Base-by-base conservation (phyloP, 2,329 filamentous ascomycete species). In the Fusarium longipes region DNA sequence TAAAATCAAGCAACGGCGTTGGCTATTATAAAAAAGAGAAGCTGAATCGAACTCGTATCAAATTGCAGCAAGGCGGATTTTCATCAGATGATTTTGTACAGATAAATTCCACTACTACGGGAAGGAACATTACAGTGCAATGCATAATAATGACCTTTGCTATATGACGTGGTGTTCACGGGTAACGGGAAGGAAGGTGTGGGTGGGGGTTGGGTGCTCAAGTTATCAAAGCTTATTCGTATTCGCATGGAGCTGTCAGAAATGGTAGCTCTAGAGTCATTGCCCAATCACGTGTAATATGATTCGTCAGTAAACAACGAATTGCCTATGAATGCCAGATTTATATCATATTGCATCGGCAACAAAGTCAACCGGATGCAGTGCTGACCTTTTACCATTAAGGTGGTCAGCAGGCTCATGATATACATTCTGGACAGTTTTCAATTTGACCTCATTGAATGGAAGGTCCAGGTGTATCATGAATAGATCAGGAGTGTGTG, bases 171-270 rank as follows among this genome's bases (percentile, higher is more conserved):
- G 22, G 45, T 38, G 45, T 61, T 66, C 51, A 45, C 18, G 22
- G 12, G 22, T 17, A 42, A 45, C 5, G 20, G 38, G 15, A 43
- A 10, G 47, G 38, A 67, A 48, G 38, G 44, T 64, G 64, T 65
- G 57, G 24, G 22, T 49, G 44, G 44, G 22, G 44, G 22, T 36
- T 35, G 20, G 25, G 44, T 51, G 36, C 35, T 22, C 27, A 24
- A 33, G 43, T 45, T 18, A 20, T 15, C 8, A 2, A 5, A 40
- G 47, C 51, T 66, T 70, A 69, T 70, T 72, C 63, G 71, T 72
- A 70, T 73, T 73, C 71, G 70, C 55, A 27, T 51, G 8, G 1
- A 14, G 12, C 20, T 35, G 17, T 20, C 11, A n/a, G 15, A 12
- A 32, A 35, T 57, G 18, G 11, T 11, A 18, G 10, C 24, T 25